These are phyloP conservation scores for Talaromyces sp. DNA, from an alignment of 2,329 filamentous ascomycete species.

Conservation along the genomic window DNA sequence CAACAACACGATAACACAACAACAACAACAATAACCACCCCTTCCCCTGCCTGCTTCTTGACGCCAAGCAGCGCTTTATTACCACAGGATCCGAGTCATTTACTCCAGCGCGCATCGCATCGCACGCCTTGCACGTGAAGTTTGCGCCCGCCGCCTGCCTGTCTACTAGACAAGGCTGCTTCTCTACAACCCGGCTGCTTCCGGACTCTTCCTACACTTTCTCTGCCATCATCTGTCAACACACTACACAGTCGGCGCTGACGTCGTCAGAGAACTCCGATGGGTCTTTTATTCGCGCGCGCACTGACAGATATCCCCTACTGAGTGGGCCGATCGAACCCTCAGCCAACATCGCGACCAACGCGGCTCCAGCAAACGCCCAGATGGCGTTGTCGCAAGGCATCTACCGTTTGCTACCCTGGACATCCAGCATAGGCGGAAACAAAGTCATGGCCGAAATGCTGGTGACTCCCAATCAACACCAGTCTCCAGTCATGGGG, in stretches of 20 bases:
- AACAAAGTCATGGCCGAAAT: constrained; percentile 42
- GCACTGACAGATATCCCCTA: constrained; percentile 1
- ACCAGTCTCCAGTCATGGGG: constrained; percentile 24
- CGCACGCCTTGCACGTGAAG: neutral
- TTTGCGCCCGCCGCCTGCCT: neutral
- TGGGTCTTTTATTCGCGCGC: constrained; percentile 4
- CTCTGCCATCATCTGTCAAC: neutral
- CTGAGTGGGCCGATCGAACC: neutral
- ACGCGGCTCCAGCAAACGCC: neutral
- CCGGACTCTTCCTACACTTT: neutral
- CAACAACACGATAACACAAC: neutral
- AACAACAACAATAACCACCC: neutral
- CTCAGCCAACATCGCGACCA: neutral
- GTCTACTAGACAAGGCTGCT: neutral
- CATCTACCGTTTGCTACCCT: constrained; percentile 46
- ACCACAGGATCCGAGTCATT: neutral
- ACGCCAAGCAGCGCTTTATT: neutral
- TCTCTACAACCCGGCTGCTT: neutral
- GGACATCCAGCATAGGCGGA: constrained; percentile 41
- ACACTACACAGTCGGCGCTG: neutral
- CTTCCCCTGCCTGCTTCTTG: neutral
- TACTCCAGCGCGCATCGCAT: neutral
- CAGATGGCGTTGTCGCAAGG: constrained; percentile 33
- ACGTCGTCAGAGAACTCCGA: constrained; percentile 8
- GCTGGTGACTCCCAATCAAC: constrained; percentile 34